Base-by-base conservation (phyloP, 2,329 filamentous ascomycete genomes). In the Ophiostoma tasmaniense region DNA sequence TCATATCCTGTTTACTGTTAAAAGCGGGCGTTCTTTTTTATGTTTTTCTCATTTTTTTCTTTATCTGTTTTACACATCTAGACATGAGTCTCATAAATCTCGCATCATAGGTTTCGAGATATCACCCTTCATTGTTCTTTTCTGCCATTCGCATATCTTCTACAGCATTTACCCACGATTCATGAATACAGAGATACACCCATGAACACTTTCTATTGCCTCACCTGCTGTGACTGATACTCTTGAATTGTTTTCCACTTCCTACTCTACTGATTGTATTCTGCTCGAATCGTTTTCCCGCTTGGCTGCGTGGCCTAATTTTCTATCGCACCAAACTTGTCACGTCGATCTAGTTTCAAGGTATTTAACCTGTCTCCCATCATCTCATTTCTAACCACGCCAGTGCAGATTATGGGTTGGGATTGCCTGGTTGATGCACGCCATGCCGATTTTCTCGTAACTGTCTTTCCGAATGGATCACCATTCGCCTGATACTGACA, bases 31-130 rank as follows among this genome's bases (percentile, higher is more conserved):
- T 30, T 10, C 14, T n/a, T 30, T 10, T 6, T n/a, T 30, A 30
- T 17, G 59, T 62, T 67, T n/a, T 35, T 42, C 35, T 39, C 20
- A 30, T 61, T 4, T n/a, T 13, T 50, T 39, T 25, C 0, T 42
- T 33, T 30, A 35, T 17, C 28, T 37, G 13, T 20, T 66, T 39
- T 14, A 50, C 45, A 52, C 28, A 25, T 45, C n/a, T 55, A 55
- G 50, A 55, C 50, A 37, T 65, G 10, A n/a, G n/a, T 67, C 25
- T 17, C 22, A 22, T 14, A n/a, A n/a, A 52, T 68, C 52, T 68
- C 62, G 50, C 64, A 68, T 55, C 30, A 35, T 8, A 55, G 50
- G 8, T 22, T 25, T 25, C 50, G 11, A 45, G 42, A 17, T 28
- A 13, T 25, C 7, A 22, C 13, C 13, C 37, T 11, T 55, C 3